Conservation (phyloP, 371 early-diverging fungal species). For the Lichtheimia ramosa region DNA sequence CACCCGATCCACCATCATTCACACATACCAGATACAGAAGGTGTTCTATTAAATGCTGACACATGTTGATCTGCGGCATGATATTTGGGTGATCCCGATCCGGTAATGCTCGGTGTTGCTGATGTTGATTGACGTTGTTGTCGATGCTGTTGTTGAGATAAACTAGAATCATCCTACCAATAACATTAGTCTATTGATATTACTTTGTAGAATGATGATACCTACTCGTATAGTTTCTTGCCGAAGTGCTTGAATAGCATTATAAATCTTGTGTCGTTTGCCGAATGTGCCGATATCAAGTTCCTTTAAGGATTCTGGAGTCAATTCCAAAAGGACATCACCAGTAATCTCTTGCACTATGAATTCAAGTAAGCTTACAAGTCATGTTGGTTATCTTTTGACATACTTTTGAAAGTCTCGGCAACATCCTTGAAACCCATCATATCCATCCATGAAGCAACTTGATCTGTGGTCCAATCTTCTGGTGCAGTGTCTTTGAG, state of each 20-base stretch:
- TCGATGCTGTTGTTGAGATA: not conserved
- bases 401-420: conserved; percentile 59
- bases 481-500: conserved; percentile 29
- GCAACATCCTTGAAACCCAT: conserved; percentile 59
- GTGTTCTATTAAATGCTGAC: not conserved
- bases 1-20: too few species aligned
- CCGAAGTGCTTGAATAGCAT: conserved; percentile 57
- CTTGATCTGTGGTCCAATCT: conserved; percentile 49
- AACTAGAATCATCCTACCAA: not conserved
- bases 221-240: not conserved
- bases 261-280: conserved; percentile 68
- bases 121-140: not conserved
- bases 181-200: not conserved
- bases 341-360: conserved; percentile 74
- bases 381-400: not conserved
- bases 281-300: conserved; percentile 70
- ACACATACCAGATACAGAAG: conserved; percentile 9
- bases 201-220: too few species aligned
- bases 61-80: not conserved
- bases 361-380: not conserved
- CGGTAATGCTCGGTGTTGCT: not conserved
- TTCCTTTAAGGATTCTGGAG: conserved; percentile 69
- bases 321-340: conserved; percentile 64
- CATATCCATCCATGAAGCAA: conserved; percentile 38
- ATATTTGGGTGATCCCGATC: not conserved